Conservation (phyloP, 176 grass and related monocot genomes). For the barley (Hordeum vulgare) region MorexV3_pseudomolecules_assembly NC_058524.1:599485892-599486391, state of each 20-base stretch:
- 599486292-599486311: constrained; percentile 16
- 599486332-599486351: neutral
- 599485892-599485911: too few relatives aligned
- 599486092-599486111: neutral
- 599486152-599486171: too few relatives aligned
- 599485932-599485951: neutral
- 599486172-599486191: neutral
- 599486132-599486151: neutral
- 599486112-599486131: neutral
- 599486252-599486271: neutral
- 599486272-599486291: neutral
- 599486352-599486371: neutral
- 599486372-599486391: neutral
- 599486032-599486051: too few relatives aligned
- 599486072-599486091: neutral
- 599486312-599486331: neutral
- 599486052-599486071: neutral
- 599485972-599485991: neutral
- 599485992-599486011: neutral
- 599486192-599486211: neutral
- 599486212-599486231: constrained; percentile 19
- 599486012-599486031: too few relatives aligned
- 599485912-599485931: neutral
- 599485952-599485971: neutral
- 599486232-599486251: neutral